A percentile compares a stretch with the other conserved stretches of the same genome.
Conservation (phyloP, 768 basidiomycete species). For the Russula dissimulans region DNA sequence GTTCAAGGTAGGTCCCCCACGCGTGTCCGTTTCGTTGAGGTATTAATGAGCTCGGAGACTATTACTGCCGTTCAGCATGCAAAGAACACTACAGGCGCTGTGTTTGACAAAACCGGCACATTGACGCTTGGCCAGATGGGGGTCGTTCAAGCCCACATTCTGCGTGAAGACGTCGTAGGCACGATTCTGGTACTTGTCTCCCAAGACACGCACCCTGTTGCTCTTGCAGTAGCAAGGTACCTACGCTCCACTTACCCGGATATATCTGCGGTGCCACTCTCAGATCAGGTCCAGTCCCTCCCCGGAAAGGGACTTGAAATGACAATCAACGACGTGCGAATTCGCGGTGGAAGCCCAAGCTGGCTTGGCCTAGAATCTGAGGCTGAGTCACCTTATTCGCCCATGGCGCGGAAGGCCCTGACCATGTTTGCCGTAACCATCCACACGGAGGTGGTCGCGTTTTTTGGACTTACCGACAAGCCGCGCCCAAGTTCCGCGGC, state of each 20-base stretch:
- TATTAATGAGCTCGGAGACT: constrained; percentile 5
- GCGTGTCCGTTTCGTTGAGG: not conserved
- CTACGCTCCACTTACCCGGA: constrained; percentile 19
- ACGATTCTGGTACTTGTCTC: constrained; percentile 27
- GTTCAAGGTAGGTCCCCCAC: constrained; percentile 22
- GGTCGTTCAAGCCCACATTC: constrained; percentile 29
- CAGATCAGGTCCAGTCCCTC: constrained; percentile 24
- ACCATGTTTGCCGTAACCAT: constrained; percentile 36
- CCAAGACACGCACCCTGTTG: constrained; percentile 30
- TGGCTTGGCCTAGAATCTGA: constrained; percentile 27
- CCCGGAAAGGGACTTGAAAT: constrained; percentile 32
- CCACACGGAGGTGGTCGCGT: constrained; percentile 23
- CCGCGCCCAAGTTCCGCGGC: constrained; percentile 33
- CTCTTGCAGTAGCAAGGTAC: constrained; percentile 27
- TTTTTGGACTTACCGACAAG: constrained; percentile 37
- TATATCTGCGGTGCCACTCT: constrained; percentile 1
- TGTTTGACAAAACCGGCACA: constrained; percentile 57
- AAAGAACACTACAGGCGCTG: constrained; percentile 34
- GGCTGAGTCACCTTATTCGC: constrained; percentile 26
- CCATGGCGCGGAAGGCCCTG: constrained; percentile 32
- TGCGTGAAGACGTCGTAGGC: constrained; percentile 22
- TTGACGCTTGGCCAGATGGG: constrained; percentile 36
- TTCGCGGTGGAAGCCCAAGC: constrained; percentile 31
- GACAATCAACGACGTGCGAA: constrained; percentile 25
- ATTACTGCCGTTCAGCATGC: constrained; percentile 7